Percentiles rank a stretch among this genome's conserved stretches.
Conservation (phyloP, 306 rosid genomes). For the Bauhinia variegata region DNA sequence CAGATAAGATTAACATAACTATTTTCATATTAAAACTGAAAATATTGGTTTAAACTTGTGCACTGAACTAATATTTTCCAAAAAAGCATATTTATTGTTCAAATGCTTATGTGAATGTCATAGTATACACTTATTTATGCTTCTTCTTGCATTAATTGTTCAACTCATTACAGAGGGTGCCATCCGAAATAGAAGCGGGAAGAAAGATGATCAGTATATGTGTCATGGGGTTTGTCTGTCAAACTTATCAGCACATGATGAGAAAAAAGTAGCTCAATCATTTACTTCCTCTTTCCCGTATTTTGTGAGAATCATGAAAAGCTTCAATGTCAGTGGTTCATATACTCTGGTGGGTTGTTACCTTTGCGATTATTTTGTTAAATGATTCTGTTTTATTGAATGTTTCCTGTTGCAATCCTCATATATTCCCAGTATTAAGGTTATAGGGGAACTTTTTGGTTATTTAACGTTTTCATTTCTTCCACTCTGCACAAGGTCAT, state of each 20-base stretch:
- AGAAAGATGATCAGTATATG: slow-evolving; percentile 47
- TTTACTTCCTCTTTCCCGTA: slow-evolving; percentile 74
- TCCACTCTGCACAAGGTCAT: slow-evolving; percentile 18
- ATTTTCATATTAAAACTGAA: slow-evolving; percentile 23
- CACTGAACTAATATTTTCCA: slow-evolving; percentile 6
- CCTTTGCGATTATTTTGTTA: slow-evolving; percentile 20
- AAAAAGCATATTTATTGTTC: slow-evolving; percentile 12
- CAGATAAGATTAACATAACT: not conserved
- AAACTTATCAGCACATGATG: slow-evolving; percentile 57
- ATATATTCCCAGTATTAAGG: slow-evolving; percentile 2
- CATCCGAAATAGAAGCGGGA: slow-evolving; percentile 49
- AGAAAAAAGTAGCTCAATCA: slow-evolving; percentile 66
- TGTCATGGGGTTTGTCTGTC: slow-evolving; percentile 53
- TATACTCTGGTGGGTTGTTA: slow-evolving; percentile 79
- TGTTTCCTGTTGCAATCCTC: slow-evolving; percentile 3
- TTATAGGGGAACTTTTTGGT: not conserved
- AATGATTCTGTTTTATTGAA: slow-evolving; percentile 16
- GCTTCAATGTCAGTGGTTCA: slow-evolving; percentile 86
- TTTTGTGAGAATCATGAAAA: slow-evolving; percentile 88
- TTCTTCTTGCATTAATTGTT: slow-evolving; percentile 45
- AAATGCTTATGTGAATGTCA: slow-evolving; percentile 6
- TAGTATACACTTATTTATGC: slow-evolving; percentile 16
- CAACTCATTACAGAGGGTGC: slow-evolving; percentile 49
- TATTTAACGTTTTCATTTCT: slow-evolving; percentile 8
- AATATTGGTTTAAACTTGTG: slow-evolving; percentile 5